Percentiles rank a stretch among this genome's conserved stretches.
Evolutionary conservation across 129 eudicot genomes (phyloP).

Genomic region (Flaveria trinervia): DNA sequence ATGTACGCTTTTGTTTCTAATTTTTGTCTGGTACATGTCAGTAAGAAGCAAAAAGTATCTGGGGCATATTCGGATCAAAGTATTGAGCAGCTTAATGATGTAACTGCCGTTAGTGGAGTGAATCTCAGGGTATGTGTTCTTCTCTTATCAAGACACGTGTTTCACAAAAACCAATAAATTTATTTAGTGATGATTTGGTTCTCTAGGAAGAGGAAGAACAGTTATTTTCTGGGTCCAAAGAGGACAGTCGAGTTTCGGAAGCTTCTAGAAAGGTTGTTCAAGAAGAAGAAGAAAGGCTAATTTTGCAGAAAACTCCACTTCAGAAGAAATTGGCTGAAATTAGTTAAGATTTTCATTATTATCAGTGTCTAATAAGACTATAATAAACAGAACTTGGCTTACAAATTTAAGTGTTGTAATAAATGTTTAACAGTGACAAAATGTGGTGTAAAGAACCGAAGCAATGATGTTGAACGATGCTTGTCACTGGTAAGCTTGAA

Average conservation of each 20-base stretch:
- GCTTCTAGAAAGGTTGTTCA: slow-evolving; percentile 83
- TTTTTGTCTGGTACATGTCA: slow-evolving; percentile 27
- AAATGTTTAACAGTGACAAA: slow-evolving; percentile 57
- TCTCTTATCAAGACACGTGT: background rate
- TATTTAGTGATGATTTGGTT: slow-evolving; percentile 26
- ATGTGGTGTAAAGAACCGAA: slow-evolving; percentile 56
- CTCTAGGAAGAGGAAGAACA: slow-evolving; percentile 89
- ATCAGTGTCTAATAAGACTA: background rate
- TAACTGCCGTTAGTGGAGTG: slow-evolving; percentile 90
- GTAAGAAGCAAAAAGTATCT: slow-evolving; percentile 81
- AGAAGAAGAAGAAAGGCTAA: slow-evolving; percentile 87
- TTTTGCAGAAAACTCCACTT: slow-evolving; percentile 73
- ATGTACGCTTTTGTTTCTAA: background rate
- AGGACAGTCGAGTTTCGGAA: slow-evolving; percentile 77
- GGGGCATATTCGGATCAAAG: slow-evolving; percentile 74
- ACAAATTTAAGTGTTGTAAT: slow-evolving; percentile 35
- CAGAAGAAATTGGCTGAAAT: slow-evolving; percentile 77
- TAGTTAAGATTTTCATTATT: slow-evolving; percentile 44
- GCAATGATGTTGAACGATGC: slow-evolving; percentile 80
- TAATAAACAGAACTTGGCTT: slow-evolving; percentile 56
- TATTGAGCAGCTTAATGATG: slow-evolving; percentile 91
- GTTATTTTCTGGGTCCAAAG: slow-evolving; percentile 74
- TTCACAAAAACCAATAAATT: background rate
- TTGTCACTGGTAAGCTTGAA: slow-evolving; percentile 60
- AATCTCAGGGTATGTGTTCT: slow-evolving; percentile 67